Conservation (phyloP, 352 stramenopile genomes). For the Phytopythium aichiense region DNA sequence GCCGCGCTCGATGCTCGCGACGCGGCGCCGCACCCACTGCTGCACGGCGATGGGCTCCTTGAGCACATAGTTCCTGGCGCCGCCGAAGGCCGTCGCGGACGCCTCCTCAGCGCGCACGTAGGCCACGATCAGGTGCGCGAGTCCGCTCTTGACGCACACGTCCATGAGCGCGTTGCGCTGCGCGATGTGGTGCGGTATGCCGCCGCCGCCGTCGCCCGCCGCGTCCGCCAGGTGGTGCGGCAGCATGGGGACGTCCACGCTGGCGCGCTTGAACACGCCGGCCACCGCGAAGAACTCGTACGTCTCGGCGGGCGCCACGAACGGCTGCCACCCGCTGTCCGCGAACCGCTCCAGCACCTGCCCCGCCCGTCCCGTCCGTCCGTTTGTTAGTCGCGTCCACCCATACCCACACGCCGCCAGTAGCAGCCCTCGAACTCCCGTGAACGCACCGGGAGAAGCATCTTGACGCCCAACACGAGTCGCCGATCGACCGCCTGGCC, state of each 20-base stretch:
- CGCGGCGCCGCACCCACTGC: constrained; percentile 59
- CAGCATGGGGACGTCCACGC: constrained; percentile 56
- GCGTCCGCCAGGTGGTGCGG: constrained; percentile 18
- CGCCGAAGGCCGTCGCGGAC: constrained; percentile 14
- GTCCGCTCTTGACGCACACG: constrained; percentile 61
- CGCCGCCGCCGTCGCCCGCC: constrained; percentile 13
- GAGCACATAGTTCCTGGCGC: constrained; percentile 57
- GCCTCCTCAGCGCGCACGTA: constrained; percentile 54
- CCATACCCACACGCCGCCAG: background rate
- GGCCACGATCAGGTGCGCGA: constrained; percentile 66
- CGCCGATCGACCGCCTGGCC: background rate
- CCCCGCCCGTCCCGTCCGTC: background rate
- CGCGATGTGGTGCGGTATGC: constrained; percentile 26
- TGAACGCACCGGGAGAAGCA: constrained; percentile 35
- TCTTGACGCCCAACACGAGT: constrained; percentile 10
- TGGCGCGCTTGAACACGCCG: constrained; percentile 59
- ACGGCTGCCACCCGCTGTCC: constrained; percentile 72
- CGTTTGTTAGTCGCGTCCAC: background rate
- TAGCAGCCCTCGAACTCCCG: background rate
- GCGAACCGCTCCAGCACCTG: constrained; percentile 78
- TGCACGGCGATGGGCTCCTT: constrained; percentile 80
- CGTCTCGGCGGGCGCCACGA: constrained; percentile 76
- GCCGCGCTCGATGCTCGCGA: constrained; percentile 49
- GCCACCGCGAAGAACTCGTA: constrained; percentile 85
- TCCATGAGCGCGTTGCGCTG: constrained; percentile 79